Evolutionary conservation across 495 filamentous ascomycete species (phyloP).

Genomic region (Penicillium steckii): DNA sequence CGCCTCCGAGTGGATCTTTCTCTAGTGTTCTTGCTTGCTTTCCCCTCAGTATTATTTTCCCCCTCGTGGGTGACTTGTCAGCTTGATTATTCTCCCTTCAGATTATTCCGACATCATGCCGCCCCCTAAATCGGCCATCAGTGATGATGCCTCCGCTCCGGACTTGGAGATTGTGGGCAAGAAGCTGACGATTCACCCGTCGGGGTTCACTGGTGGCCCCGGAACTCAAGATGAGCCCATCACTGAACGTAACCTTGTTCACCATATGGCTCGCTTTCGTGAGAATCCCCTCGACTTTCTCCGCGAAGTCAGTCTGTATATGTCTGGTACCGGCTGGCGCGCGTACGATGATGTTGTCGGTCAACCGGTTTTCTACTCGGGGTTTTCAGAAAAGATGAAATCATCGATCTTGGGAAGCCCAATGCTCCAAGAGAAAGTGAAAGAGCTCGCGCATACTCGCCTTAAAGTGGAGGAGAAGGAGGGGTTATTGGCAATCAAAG

Average conservation of each 20-base stretch:
- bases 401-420: slow-evolving; percentile 67
- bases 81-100: slow-evolving; percentile 5
- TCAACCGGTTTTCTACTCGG: slow-evolving; percentile 88
- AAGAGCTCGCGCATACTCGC: slow-evolving; percentile 71
- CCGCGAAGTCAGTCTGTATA: slow-evolving; percentile 85
- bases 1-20: slow-evolving; percentile 4
- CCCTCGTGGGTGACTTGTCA: slow-evolving; percentile 1
- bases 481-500: slow-evolving; percentile 58
- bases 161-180: slow-evolving; percentile 81
- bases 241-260: slow-evolving; percentile 72
- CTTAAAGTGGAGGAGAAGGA: slow-evolving; percentile 72
- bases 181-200: slow-evolving; percentile 76
- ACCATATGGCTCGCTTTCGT: slow-evolving; percentile 79
- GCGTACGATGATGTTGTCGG: slow-evolving; percentile 88
- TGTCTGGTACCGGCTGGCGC: slow-evolving; percentile 89
- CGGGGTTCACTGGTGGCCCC: slow-evolving; percentile 57
- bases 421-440: slow-evolving; percentile 70
- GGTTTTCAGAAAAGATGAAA: slow-evolving; percentile 91
- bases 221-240: slow-evolving; percentile 38
- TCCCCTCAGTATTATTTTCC: slow-evolving; percentile 1
- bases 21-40: background rate
- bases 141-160: slow-evolving; percentile 56
- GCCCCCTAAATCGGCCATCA: slow-evolving; percentile 31
- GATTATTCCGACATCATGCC: slow-evolving; percentile 27
- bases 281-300: slow-evolving; percentile 75